phyloP scores from a whole-genome alignment of 1,139 yeast species.

The Protomyces macrosporus region DNA sequence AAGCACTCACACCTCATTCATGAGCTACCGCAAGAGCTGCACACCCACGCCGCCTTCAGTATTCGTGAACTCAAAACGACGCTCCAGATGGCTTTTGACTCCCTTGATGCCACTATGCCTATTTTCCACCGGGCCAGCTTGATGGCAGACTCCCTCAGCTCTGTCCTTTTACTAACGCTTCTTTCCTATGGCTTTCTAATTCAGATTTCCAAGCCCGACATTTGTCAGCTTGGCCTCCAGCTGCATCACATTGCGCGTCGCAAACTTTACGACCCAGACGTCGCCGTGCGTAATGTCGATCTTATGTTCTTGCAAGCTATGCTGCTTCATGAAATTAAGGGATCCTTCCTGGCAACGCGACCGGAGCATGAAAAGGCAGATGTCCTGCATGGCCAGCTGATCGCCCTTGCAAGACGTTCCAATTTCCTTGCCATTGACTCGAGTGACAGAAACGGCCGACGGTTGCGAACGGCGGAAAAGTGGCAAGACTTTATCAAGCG shows the following conservation, averaged over 20 bases:
- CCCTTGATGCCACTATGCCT: background rate
- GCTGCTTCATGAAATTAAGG: background rate
- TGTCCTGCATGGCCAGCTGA: conserved; percentile 4
- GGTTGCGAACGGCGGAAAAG: background rate
- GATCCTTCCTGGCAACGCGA: background rate
- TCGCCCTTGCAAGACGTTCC: conserved; percentile 8
- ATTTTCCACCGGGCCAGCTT: background rate
- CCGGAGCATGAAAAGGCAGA: conserved; percentile 5
- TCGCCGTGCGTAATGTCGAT: background rate
- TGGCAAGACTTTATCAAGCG: conserved; percentile 1
- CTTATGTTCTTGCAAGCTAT: conserved; percentile 5
- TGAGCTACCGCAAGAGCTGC: background rate
- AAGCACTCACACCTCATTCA: background rate
- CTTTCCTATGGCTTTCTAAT: background rate
- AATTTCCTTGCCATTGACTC: background rate
- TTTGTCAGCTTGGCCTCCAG: background rate
- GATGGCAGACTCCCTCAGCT: background rate
- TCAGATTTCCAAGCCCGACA: background rate
- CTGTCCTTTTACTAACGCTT: background rate
- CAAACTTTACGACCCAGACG: background rate
- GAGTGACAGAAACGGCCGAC: background rate
- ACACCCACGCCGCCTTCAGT: background rate
- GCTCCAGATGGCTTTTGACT: background rate
- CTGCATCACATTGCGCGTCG: background rate
- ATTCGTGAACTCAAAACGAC: background rate